Percentiles rank a stretch among this genome's conserved stretches.
phyloP scores from a whole-genome alignment of 208 protist species.

The Angomonas ambiguus region DNA sequence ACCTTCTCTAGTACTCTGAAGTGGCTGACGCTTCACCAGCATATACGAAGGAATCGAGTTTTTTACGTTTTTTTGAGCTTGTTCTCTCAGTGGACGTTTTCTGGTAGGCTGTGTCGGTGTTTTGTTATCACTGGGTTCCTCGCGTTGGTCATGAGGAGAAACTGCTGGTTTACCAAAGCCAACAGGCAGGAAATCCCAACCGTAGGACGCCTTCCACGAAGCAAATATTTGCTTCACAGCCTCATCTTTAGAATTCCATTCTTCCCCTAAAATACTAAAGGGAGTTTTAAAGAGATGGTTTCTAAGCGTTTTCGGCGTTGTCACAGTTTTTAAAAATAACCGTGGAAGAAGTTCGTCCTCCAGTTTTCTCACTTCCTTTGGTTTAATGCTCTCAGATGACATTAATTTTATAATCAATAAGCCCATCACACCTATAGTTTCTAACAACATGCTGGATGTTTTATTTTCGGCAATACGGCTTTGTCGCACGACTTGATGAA shows the following conservation, averaged over 20 bases:
- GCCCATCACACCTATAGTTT: not conserved
- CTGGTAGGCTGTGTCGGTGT: not conserved
- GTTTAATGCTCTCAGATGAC: not conserved
- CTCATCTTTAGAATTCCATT: not conserved
- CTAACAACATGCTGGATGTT: not conserved
- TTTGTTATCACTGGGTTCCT: not conserved
- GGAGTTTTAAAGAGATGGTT: not conserved
- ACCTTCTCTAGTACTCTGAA: not conserved
- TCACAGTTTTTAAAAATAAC: not conserved
- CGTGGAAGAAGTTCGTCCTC: not conserved
- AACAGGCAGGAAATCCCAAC: not conserved
- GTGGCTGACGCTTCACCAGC: not conserved
- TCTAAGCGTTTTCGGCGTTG: not conserved
- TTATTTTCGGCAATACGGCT: not conserved
- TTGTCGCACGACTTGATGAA: not conserved
- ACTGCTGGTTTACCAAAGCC: not conserved
- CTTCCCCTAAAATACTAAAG: not conserved
- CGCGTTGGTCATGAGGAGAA: not conserved
- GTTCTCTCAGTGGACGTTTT: not conserved
- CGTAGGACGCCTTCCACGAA: not conserved
- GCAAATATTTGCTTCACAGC: not conserved
- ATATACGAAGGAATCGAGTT: not conserved
- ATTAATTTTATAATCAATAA: not conserved
- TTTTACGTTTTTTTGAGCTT: not conserved
- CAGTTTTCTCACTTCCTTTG: not conserved